These are phyloP conservation scores for Ramularia endophylla DNA, from an alignment of 2,329 filamentous ascomycete genomes.

Conservation along the genomic window DNA sequence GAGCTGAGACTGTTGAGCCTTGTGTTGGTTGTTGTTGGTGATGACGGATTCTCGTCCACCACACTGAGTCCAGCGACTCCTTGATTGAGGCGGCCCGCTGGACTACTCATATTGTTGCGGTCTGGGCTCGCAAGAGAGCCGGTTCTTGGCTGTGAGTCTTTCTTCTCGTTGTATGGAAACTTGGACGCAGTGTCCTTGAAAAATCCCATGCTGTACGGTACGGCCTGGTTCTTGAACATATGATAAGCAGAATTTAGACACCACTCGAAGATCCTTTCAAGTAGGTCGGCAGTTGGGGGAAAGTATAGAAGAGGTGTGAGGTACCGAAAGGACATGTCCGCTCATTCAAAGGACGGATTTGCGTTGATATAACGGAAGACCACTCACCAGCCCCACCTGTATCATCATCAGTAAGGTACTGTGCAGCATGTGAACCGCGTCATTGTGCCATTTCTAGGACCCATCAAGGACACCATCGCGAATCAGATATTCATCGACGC, in stretches of 20 bases:
- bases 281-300: neutral
- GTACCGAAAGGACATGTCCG: neutral
- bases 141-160: constrained; percentile 2
- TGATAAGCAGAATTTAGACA: neutral
- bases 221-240: constrained; percentile 15
- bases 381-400: neutral
- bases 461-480: neutral
- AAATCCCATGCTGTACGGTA: constrained; percentile 17
- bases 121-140: constrained; percentile 1
- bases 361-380: no score
- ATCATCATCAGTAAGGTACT: constrained; percentile 1
- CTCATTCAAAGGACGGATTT: no score
- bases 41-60: constrained; percentile 10
- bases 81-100: constrained; percentile 7
- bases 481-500: neutral
- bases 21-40: constrained; percentile 3
- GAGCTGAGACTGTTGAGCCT: constrained; percentile 5
- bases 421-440: neutral
- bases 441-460: neutral
- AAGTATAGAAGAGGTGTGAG: neutral
- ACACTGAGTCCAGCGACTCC: constrained; percentile 11
- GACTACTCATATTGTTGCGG: constrained; percentile 9
- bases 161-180: neutral
- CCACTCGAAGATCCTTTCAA: neutral
- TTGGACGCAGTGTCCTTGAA: constrained; percentile 6